Conservation (phyloP, 139 green algal genomes). For the Chlamydomonas eustigma region DNA sequence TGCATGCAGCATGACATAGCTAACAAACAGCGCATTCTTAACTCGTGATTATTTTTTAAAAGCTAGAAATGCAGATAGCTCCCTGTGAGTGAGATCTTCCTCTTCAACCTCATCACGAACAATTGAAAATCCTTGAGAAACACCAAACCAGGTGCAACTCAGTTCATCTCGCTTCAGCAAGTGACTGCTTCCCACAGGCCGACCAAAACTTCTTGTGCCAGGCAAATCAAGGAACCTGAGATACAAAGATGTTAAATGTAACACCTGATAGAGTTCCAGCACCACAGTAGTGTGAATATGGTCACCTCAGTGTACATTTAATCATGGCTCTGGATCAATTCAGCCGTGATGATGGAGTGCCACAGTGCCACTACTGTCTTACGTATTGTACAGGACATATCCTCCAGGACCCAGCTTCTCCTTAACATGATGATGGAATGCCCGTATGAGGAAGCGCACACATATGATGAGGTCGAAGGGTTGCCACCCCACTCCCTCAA, state of each 20-base stretch:
- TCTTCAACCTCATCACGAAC: constrained; percentile 19
- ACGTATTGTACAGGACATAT: constrained; percentile 34
- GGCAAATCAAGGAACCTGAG: constrained; percentile 31
- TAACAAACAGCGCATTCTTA: too few species aligned
- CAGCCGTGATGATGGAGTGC: neutral
- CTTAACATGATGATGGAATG: constrained; percentile 18
- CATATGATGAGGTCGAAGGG: constrained; percentile 40
- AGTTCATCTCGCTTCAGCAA: constrained; percentile 40
- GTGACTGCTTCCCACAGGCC: constrained; percentile 28
- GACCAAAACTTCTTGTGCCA: constrained; percentile 28
- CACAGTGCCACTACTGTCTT: neutral
- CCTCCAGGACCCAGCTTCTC: constrained; percentile 26
- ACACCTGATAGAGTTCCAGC: neutral
- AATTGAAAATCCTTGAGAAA: constrained; percentile 33
- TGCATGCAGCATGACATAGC: too few species aligned
- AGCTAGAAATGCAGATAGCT: constrained; percentile 32
- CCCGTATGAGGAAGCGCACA: constrained; percentile 33
- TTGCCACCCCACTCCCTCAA: too few species aligned
- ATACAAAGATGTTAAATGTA: neutral
- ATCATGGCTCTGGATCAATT: neutral
- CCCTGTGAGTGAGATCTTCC: constrained; percentile 12
- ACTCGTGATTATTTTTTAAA: constrained; percentile 13
- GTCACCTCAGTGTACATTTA: neutral
- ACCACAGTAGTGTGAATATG: neutral
- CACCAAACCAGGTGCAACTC: constrained; percentile 18